Evolutionary conservation across 1,139 yeast species (phyloP).

Genomic region (Meyerozyma carpophila): DNA sequence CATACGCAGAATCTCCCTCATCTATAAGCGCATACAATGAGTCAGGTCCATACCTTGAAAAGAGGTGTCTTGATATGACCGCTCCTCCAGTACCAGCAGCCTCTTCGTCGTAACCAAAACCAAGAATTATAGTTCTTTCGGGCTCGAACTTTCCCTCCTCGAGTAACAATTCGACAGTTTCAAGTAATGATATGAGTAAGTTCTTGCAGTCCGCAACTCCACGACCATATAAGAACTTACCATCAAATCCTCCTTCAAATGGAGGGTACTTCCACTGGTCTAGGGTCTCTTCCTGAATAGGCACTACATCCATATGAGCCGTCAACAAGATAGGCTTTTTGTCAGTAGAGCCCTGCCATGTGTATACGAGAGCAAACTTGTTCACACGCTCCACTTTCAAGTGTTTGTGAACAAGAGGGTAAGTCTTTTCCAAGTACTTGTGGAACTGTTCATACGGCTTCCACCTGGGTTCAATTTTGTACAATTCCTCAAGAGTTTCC

Average conservation of each 20-base stretch:
- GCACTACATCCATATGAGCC: slow-evolving; percentile 50
- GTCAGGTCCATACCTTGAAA: slow-evolving; percentile 31
- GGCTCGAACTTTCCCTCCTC: slow-evolving; percentile 32
- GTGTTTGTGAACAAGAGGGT: slow-evolving; percentile 27
- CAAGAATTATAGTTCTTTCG: slow-evolving; percentile 35
- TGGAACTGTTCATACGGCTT: slow-evolving; percentile 25
- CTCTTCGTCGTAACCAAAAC: slow-evolving; percentile 49
- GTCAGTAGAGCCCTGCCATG: slow-evolving; percentile 28
- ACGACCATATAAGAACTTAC: slow-evolving; percentile 37
- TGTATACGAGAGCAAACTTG: slow-evolving; percentile 28
- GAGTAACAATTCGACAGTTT: slow-evolving; percentile 36
- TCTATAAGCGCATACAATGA: slow-evolving; percentile 39
- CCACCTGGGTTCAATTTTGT: slow-evolving; percentile 24
- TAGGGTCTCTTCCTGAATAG: slow-evolving; percentile 37
- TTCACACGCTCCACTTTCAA: slow-evolving; percentile 27
- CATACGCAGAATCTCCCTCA: slow-evolving; percentile 36
- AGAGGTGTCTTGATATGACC: slow-evolving; percentile 24
- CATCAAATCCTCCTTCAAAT: slow-evolving; percentile 37
- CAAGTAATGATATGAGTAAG: slow-evolving; percentile 35
- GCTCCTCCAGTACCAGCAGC: slow-evolving; percentile 34
- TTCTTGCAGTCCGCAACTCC: slow-evolving; percentile 47
- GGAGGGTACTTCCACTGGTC: slow-evolving; percentile 41
- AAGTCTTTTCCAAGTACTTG: slow-evolving; percentile 21
- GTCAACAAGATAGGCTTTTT: slow-evolving; percentile 38
- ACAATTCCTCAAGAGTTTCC: slow-evolving; percentile 19